Evolutionary conservation across 202 grass and related monocot genomes (phyloP).

Genomic region (Musa balbisiana): DNA sequence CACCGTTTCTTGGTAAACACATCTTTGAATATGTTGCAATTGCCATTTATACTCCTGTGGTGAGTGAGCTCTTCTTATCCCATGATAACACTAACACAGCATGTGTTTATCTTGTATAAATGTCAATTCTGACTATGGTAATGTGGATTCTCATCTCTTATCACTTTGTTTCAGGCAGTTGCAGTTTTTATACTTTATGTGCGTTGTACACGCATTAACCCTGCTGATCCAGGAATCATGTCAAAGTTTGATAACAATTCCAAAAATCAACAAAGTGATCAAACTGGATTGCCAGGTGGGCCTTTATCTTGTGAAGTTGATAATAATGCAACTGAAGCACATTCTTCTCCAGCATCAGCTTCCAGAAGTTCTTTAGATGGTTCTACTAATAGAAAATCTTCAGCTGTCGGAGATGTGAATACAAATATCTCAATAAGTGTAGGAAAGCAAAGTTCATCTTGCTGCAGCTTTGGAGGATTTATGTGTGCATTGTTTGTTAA

Average conservation of each 20-base stretch:
- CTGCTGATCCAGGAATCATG: constrained; percentile 97
- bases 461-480: constrained; percentile 58
- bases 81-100: constrained; percentile 3
- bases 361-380: constrained; percentile 65
- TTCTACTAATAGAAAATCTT: constrained; percentile 43
- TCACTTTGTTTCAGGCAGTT: constrained; percentile 51
- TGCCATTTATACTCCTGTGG: constrained; percentile 82
- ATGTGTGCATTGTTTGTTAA: constrained; percentile 78
- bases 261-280: constrained; percentile 46
- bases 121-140: neutral
- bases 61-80: constrained; percentile 34
- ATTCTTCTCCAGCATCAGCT: constrained; percentile 51
- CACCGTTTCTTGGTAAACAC: constrained; percentile 69
- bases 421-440: constrained; percentile 25
- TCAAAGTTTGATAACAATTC: constrained; percentile 74
- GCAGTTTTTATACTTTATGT: constrained; percentile 93
- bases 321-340: constrained; percentile 38
- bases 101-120: constrained; percentile 18
- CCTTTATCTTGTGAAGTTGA: constrained; percentile 38
- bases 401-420: constrained; percentile 31
- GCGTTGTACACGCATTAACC: constrained; percentile 96
- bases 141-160: neutral
- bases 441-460: constrained; percentile 43
- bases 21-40: constrained; percentile 60
- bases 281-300: constrained; percentile 34